Conservation (phyloP, 2,329 filamentous ascomycete genomes). For the Sporothrix pallida region DNA sequence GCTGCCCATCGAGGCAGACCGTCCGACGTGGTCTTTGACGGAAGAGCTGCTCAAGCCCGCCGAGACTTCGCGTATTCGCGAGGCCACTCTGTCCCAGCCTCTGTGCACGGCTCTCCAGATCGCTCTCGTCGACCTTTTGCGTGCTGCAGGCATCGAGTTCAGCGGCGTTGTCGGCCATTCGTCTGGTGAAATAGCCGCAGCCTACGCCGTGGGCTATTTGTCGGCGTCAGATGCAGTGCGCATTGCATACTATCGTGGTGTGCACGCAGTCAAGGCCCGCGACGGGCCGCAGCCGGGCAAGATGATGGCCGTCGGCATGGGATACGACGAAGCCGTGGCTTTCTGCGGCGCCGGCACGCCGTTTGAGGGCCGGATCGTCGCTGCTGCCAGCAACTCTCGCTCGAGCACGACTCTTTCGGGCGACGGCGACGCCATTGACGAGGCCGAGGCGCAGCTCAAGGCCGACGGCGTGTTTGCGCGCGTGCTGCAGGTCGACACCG, state of each 20-base stretch:
- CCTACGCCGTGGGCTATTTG: constrained; percentile 50
- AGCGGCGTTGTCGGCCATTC: constrained; percentile 49
- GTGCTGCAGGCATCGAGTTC: constrained; percentile 41
- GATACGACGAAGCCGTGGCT: constrained; percentile 40
- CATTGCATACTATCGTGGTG: constrained; percentile 51
- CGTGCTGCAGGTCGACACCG: constrained; percentile 51
- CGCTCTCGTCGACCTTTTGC: constrained; percentile 45
- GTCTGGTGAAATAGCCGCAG: constrained; percentile 53
- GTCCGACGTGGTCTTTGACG: constrained; percentile 36
- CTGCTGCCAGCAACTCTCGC: constrained; percentile 46
- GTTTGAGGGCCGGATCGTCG: constrained; percentile 42
- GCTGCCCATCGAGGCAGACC: constrained; percentile 28
- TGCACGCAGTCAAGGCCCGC: constrained; percentile 41
- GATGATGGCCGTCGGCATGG: constrained; percentile 48
- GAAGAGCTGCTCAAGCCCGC: constrained; percentile 33
- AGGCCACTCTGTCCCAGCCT: constrained; percentile 55
- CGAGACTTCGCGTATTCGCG: constrained; percentile 35
- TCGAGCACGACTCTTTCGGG: constrained; percentile 48
- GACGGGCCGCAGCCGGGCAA: constrained; percentile 39
- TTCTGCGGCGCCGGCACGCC: constrained; percentile 38
- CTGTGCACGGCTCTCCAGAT: constrained; percentile 62
- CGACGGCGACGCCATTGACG: constrained; percentile 42
- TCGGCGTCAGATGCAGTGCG: constrained; percentile 48
- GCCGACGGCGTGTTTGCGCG: constrained; percentile 45
- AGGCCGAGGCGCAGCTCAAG: constrained; percentile 39